Evolutionary conservation across 2,329 filamentous ascomycete species (phyloP).

Genomic region (Fusarium torulosum): DNA sequence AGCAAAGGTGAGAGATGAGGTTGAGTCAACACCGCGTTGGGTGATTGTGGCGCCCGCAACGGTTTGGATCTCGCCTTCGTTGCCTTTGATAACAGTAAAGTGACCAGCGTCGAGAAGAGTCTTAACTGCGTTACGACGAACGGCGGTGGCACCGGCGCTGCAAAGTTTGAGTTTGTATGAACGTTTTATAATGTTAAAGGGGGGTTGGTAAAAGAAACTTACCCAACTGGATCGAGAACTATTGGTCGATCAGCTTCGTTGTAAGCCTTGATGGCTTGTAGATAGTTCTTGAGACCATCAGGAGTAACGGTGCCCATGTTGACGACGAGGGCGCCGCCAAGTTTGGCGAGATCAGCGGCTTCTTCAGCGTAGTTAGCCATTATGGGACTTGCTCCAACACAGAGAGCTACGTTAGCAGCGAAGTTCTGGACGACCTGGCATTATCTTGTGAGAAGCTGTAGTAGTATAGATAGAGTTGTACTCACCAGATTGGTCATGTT

Average conservation of each 20-base stretch:
- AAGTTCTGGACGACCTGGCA: conserved; percentile 86
- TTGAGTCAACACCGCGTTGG: conserved; percentile 89
- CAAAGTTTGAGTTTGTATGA: not conserved
- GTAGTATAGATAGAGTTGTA: not conserved
- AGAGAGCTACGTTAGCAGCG: conserved; percentile 88
- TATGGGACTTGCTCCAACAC: conserved; percentile 88
- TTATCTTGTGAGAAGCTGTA: not conserved
- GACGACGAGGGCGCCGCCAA: conserved; percentile 84
- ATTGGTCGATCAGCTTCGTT: conserved; percentile 81
- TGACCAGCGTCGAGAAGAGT: conserved; percentile 79
- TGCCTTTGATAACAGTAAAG: conserved; percentile 92
- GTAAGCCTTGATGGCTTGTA: conserved; percentile 82
- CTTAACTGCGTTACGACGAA: conserved; percentile 78
- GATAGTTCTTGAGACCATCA: conserved; percentile 78
- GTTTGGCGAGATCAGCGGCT: conserved; percentile 80
- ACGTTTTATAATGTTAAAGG: not conserved
- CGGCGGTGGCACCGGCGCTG: conserved; percentile 80
- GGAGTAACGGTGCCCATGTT: conserved; percentile 95
- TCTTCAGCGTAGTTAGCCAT: conserved; percentile 92
- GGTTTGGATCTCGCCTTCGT: conserved; percentile 86
- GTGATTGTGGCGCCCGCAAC: conserved; percentile 68
- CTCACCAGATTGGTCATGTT: conserved; percentile 93
- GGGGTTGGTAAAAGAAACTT: conserved; percentile 44
- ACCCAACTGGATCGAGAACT: conserved; percentile 90
- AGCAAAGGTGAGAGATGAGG: conserved; percentile 65